Conservation (phyloP, 257 asterid species). For the Eustoma russellianum region DNA sequence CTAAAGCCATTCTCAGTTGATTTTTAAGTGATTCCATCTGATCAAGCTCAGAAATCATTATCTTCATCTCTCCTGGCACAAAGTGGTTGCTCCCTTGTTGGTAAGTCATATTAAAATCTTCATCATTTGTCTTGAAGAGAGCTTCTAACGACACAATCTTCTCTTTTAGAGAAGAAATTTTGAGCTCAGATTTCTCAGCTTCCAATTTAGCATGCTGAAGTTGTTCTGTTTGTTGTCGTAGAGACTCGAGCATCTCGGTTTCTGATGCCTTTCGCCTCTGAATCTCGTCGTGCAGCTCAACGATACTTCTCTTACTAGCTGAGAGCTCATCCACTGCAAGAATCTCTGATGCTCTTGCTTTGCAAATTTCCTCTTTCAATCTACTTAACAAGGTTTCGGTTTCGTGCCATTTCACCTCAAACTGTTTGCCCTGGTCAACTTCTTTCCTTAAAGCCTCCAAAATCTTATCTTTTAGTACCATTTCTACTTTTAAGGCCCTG, state of each 20-base stretch:
- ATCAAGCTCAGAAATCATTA: constrained; percentile 21
- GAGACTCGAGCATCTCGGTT: constrained; percentile 27
- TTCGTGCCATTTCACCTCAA: constrained; percentile 27
- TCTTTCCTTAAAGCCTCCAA: constrained; percentile 36
- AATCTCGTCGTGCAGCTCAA: constrained; percentile 44
- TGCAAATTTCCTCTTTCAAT: constrained; percentile 33
- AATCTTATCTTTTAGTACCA: constrained; percentile 27
- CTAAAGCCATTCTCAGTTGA: constrained; percentile 43
- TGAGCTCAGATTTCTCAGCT: constrained; percentile 41
- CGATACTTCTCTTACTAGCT: constrained; percentile 24
- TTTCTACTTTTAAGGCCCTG: constrained; percentile 36
- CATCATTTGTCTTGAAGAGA: constrained; percentile 8
- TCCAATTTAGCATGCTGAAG: constrained; percentile 40
- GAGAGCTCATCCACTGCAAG: constrained; percentile 7
- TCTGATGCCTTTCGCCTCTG: constrained; percentile 22
- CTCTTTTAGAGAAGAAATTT: constrained; percentile 29
- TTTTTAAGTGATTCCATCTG: constrained; percentile 34
- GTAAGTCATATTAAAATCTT: constrained; percentile 1
- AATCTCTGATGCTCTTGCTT: constrained; percentile 21
- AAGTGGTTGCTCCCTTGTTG: not conserved
- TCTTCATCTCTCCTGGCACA: constrained; percentile 13
- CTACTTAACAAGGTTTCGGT: constrained; percentile 23
- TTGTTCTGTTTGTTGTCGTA: constrained; percentile 25
- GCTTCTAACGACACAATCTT: constrained; percentile 26
- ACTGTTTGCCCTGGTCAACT: constrained; percentile 19